Evolutionary conservation across 1,284 basidiomycete genomes (phyloP).

Genomic region (Boletus semigastroideus): DNA sequence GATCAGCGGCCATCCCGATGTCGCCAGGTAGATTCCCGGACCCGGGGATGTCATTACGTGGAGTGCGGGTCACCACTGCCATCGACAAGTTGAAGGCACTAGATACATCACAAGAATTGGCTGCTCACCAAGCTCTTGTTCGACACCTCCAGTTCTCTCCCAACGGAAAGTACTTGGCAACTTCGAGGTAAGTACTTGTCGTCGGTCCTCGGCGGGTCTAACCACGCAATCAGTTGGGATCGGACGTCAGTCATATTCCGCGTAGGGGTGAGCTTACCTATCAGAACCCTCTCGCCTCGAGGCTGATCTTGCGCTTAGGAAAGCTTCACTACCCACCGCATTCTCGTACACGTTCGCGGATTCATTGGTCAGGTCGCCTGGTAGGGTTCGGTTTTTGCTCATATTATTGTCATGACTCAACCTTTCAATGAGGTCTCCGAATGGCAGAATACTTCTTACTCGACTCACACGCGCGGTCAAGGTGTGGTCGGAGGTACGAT

Average conservation of each 20-base stretch:
- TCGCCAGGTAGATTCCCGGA: conserved; percentile 36
- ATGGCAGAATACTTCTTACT: conserved; percentile 60
- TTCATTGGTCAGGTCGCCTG: conserved; percentile 81
- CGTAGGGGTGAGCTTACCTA: conserved; percentile 51
- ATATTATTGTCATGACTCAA: conserved; percentile 5
- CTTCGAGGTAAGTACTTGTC: conserved; percentile 30
- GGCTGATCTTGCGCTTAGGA: conserved; percentile 40
- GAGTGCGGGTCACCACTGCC: conserved; percentile 54
- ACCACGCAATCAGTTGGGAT: conserved; percentile 59
- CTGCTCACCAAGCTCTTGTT: conserved; percentile 36
- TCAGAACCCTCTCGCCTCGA: conserved; percentile 7
- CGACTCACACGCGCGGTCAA: conserved; percentile 71
- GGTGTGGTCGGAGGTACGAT: conserved; percentile 66
- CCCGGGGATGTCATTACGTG: conserved; percentile 43
- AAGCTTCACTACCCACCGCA: conserved; percentile 57
- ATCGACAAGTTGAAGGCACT: conserved; percentile 59
- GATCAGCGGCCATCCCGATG: conserved; percentile 28
- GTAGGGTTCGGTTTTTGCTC: conserved; percentile 34
- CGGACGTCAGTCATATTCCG: conserved; percentile 72
- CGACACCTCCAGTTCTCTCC: conserved; percentile 43
- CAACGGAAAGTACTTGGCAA: conserved; percentile 39
- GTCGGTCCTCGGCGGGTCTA: conserved; percentile 1
- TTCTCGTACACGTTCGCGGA: conserved; percentile 69
- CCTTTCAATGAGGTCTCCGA: conserved; percentile 56
- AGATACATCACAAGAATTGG: conserved; percentile 53